These are phyloP conservation scores for Phoma herbarum DNA, from an alignment of 2,329 filamentous ascomycete genomes.

Conservation along the genomic window DNA sequence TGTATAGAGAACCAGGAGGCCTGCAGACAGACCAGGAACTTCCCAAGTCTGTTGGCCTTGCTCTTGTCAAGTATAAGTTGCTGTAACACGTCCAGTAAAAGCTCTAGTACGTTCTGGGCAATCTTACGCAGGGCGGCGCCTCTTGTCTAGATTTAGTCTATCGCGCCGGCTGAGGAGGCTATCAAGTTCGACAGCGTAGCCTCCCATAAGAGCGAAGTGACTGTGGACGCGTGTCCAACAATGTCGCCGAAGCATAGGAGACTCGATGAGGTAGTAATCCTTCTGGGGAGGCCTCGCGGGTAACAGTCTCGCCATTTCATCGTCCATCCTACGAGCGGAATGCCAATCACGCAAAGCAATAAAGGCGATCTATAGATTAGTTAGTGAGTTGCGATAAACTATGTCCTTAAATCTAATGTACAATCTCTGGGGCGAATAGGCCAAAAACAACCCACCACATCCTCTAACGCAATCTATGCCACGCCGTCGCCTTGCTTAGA, in stretches of 20 bases:
- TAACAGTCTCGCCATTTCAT: too few relatives aligned
- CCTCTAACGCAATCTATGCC: background rate
- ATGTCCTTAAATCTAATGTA: too few relatives aligned
- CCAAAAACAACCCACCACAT: background rate
- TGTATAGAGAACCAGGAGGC: background rate
- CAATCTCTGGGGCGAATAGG: background rate
- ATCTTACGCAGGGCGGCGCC: conserved; percentile 5
- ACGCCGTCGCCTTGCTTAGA: background rate
- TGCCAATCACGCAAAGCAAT: too few relatives aligned
- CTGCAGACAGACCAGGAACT: background rate
- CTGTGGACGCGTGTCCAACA: conserved; percentile 22
- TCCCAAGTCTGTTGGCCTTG: background rate
- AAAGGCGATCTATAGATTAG: too few relatives aligned
- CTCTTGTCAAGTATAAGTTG: background rate
- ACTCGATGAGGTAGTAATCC: too few relatives aligned
- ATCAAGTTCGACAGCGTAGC: conserved; percentile 12
- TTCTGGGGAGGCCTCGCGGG: too few relatives aligned
- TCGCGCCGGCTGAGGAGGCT: too few relatives aligned
- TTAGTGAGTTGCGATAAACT: too few relatives aligned
- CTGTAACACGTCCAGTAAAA: background rate
- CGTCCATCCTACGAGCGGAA: too few relatives aligned
- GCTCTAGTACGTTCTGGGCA: background rate
- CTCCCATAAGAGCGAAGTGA: conserved; percentile 26
- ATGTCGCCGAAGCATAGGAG: too few relatives aligned
- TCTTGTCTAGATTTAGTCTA: too few relatives aligned